These are phyloP conservation scores for Panicum miliaceum DNA, from an alignment of 176 grass and related monocot genomes.

Conservation along the genomic window DNA sequence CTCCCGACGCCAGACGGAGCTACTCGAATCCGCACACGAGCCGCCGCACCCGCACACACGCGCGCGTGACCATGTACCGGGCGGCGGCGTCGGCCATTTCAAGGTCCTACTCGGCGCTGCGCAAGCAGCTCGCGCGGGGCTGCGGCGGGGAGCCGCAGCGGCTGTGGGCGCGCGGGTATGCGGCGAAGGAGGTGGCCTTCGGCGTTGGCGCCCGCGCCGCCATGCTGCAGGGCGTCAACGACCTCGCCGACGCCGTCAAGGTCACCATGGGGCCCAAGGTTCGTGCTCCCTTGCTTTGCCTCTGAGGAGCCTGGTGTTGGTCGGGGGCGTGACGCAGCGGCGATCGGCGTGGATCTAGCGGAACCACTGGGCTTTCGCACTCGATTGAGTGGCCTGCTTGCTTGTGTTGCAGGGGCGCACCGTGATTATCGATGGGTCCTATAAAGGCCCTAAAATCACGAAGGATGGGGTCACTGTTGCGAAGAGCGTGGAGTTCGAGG, in stretches of 20 bases:
- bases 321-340: neutral
- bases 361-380: neutral
- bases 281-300: neutral
- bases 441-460: constrained; percentile 64
- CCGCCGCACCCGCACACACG: neutral
- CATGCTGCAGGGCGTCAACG: constrained; percentile 79
- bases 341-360: constrained; percentile 26
- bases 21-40: neutral
- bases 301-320: neutral
- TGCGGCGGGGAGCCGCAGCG: constrained; percentile 44
- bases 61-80: constrained; percentile 44
- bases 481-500: constrained; percentile 87
- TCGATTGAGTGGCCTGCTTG: constrained; percentile 22
- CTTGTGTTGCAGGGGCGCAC: constrained; percentile 62
- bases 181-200: constrained; percentile 72
- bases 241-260: constrained; percentile 81
- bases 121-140: constrained; percentile 39
- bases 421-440: constrained; percentile 78
- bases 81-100: constrained; percentile 54
- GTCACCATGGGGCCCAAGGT: constrained; percentile 90
- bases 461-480: constrained; percentile 97
- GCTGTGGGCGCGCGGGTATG: constrained; percentile 57
- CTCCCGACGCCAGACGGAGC: neutral
- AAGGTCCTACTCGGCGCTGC: constrained; percentile 51
- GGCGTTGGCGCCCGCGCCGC: constrained; percentile 60